phyloP scores from a whole-genome alignment of 2,329 filamentous ascomycete species.

The Aspergillus terreus region DNA sequence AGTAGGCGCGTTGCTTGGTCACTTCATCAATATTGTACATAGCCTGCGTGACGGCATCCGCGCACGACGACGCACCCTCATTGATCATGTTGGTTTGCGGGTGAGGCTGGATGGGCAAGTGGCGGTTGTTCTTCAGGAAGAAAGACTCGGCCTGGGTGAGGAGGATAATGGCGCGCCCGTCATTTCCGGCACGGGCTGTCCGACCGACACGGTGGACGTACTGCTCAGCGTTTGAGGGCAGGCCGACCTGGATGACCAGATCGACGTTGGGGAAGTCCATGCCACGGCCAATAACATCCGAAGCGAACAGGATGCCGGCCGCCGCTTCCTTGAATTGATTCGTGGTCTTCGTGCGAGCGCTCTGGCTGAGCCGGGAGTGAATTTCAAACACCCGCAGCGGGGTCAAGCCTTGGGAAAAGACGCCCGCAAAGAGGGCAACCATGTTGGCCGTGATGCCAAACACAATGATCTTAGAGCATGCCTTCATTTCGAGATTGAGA shows the following conservation, averaged over 20 bases:
- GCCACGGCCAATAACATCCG: slow-evolving; percentile 44
- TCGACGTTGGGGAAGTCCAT: slow-evolving; percentile 52
- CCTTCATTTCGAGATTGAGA: slow-evolving; percentile 39
- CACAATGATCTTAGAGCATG: slow-evolving; percentile 76
- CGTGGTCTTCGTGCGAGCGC: slow-evolving; percentile 59
- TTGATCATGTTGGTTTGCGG: slow-evolving; percentile 39
- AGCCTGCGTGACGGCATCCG: slow-evolving; percentile 24
- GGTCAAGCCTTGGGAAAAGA: slow-evolving; percentile 45
- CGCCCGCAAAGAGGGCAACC: slow-evolving; percentile 53
- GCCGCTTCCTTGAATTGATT: slow-evolving; percentile 30
- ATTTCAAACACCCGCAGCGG: slow-evolving; percentile 55
- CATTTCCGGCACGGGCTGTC: slow-evolving; percentile 58
- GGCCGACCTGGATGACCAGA: slow-evolving; percentile 47
- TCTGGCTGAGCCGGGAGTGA: slow-evolving; percentile 72
- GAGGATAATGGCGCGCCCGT: slow-evolving; percentile 53
- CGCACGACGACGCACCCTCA: slow-evolving; percentile 28
- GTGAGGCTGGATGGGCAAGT: slow-evolving; percentile 50
- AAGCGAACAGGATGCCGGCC: slow-evolving; percentile 51
- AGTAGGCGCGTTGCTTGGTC: slow-evolving; percentile 35
- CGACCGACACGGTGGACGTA: slow-evolving; percentile 54
- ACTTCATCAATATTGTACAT: slow-evolving; percentile 29
- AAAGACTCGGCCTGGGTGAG: slow-evolving; percentile 52
- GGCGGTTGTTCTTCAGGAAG: slow-evolving; percentile 48
- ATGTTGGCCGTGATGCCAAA: slow-evolving; percentile 77
- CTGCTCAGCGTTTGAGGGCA: slow-evolving; percentile 50